phyloP scores from a whole-genome alignment of 2,329 filamentous ascomycete genomes.

The Alternaria arbusti region DNA sequence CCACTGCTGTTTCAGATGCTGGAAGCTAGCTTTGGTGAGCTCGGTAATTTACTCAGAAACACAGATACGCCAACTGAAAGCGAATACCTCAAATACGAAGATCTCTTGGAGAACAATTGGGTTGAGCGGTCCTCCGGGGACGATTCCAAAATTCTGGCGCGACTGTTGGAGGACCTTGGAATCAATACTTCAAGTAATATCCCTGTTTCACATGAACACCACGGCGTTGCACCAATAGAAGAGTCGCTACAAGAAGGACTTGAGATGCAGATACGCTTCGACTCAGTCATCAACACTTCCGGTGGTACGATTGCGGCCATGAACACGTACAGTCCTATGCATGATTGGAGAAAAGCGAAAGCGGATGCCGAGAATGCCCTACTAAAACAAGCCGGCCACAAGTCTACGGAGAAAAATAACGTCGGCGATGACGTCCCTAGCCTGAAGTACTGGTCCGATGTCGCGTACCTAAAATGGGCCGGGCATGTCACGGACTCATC shows the following conservation, averaged over 20 bases:
- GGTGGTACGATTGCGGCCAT: background rate
- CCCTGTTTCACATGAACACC: background rate
- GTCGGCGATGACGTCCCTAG: background rate
- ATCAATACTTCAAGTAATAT: background rate
- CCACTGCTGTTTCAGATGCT: background rate
- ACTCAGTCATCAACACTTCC: background rate
- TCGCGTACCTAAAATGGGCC: slow-evolving; percentile 12
- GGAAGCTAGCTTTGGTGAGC: background rate
- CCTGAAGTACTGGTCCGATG: slow-evolving; percentile 4
- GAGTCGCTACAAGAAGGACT: background rate
- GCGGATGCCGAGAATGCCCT: background rate
- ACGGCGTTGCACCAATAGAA: background rate
- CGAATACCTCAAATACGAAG: background rate
- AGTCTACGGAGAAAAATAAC: background rate
- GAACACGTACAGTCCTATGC: background rate
- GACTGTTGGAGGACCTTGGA: background rate
- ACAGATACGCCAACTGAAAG: background rate
- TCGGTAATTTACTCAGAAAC: background rate
- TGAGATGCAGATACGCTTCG: background rate
- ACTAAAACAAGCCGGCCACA: background rate
- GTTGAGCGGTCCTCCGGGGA: background rate
- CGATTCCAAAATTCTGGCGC: background rate
- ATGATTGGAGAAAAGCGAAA: background rate
- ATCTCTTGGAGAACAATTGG: background rate
- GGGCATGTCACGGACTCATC: background rate